Conservation (phyloP, 164 flowering plant species). For the Hamamelis virginiana region DNA sequence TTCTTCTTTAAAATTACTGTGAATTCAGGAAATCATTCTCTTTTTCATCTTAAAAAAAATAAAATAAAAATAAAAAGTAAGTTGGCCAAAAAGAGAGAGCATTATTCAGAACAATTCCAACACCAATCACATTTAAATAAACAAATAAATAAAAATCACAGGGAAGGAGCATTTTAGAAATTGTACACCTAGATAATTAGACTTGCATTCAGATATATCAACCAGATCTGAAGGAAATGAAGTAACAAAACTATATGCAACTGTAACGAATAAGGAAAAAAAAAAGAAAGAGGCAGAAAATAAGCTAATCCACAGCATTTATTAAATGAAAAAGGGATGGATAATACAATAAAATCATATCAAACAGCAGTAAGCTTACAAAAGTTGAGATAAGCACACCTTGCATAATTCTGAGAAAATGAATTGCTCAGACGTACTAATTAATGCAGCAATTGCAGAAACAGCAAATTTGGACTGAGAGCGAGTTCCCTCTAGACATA, state of each 20-base stretch:
- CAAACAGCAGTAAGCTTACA: neutral
- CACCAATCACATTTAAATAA: no score
- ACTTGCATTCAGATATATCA: neutral
- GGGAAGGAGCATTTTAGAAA: neutral
- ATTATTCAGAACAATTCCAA: no score
- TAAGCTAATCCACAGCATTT: neutral
- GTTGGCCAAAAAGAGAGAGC: no score
- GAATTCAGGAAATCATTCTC: no score
- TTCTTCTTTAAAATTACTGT: neutral
- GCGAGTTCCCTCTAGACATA: slow-evolving; percentile 85
- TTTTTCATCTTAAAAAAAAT: no score
- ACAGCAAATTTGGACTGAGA: slow-evolving; percentile 77
- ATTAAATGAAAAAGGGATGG: neutral
- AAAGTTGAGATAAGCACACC: slow-evolving; percentile 35
- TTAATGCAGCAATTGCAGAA: slow-evolving; percentile 66
- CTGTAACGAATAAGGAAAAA: neutral
- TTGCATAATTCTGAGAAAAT: slow-evolving; percentile 49
- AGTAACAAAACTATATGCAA: neutral
- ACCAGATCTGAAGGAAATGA: neutral
- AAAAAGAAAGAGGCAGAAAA: neutral
- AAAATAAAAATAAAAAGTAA: no score
- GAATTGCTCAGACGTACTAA: slow-evolving; percentile 37
- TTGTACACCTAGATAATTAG: neutral
- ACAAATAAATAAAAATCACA: no score
- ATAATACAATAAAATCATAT: slow-evolving; percentile 1